Percentiles rank a stretch among this genome's conserved stretches.
Conservation (phyloP, 768 basidiomycete genomes). For the Pulveroboletus ravenelii region DNA sequence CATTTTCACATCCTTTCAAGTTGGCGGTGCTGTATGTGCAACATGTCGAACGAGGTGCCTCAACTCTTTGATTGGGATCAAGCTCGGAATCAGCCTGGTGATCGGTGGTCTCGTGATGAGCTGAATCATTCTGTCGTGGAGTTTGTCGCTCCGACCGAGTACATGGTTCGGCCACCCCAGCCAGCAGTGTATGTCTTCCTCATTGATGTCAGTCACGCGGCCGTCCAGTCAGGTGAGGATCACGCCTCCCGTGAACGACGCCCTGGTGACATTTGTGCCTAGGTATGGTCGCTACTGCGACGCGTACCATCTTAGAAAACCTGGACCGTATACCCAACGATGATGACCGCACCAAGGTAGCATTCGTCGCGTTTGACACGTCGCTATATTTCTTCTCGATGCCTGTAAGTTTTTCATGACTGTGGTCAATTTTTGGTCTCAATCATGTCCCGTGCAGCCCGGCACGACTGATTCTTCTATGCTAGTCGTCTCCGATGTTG, state of each 20-base stretch:
- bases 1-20: conserved; percentile 31
- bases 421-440: background rate
- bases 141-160: conserved; percentile 96
- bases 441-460: conserved; percentile 36
- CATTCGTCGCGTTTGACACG: conserved; percentile 87
- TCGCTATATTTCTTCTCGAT: conserved; percentile 97
- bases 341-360: conserved; percentile 87
- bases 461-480: conserved; percentile 78
- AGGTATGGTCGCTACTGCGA: conserved; percentile 99
- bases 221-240: conserved; percentile 79
- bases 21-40: conserved; percentile 99
- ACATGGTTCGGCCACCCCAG: conserved; percentile 98
- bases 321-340: conserved; percentile 94
- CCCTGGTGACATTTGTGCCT: background rate
- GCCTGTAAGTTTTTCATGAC: conserved; percentile 39
- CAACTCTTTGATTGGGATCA: conserved; percentile 99
- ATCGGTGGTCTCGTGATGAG: conserved; percentile 91
- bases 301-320: conserved; percentile 92
- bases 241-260: background rate
- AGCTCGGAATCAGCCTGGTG: conserved; percentile 86
- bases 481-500: conserved; percentile 96
- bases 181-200: conserved; percentile 96
- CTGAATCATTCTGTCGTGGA: conserved; percentile 93
- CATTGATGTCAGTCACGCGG: conserved; percentile 91
- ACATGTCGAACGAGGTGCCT: conserved; percentile 96